Conservation (phyloP, 2,329 filamentous ascomycete genomes). For the Dactylella cylindrospora region DNA sequence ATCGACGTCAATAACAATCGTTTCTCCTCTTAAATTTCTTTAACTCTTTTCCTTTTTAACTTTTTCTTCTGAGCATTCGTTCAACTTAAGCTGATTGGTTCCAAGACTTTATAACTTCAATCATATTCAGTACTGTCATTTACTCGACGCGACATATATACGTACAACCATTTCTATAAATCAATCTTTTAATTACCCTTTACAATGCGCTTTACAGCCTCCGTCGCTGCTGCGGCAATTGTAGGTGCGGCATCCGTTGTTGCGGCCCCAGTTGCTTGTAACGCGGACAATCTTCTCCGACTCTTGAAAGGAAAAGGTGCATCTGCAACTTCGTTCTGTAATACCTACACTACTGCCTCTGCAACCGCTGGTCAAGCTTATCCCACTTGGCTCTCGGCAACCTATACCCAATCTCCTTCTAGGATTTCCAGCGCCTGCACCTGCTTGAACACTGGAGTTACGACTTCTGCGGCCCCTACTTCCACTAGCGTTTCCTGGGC, state of each 20-base stretch:
- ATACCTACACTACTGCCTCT: slow-evolving; percentile 13
- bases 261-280: not conserved
- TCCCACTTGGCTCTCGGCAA: slow-evolving; percentile 9
- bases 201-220: slow-evolving; percentile 8
- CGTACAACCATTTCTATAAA: no score
- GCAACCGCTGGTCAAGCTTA: slow-evolving; percentile 14
- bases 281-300: slow-evolving; percentile 22
- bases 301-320: slow-evolving; percentile 3
- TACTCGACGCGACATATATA: no score
- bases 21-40: no score
- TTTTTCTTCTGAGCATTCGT: no score
- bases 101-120: no score
- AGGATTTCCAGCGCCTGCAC: slow-evolving; percentile 23
- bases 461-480: not conserved
- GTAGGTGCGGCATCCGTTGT: slow-evolving; percentile 4
- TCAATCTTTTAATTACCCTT: not conserved
- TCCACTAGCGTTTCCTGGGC: not conserved
- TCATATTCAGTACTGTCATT: no score
- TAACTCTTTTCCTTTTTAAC: no score
- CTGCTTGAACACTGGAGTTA: not conserved
- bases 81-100: no score
- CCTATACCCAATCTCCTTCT: slow-evolving; percentile 11
- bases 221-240: slow-evolving; percentile 14
- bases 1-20: no score
- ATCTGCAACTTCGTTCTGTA: slow-evolving; percentile 5